Percentiles rank a stretch among this genome's conserved stretches.
Conservation (phyloP, 352 stramenopile species). For the Phytopythium cucurbitacearum region DNA sequence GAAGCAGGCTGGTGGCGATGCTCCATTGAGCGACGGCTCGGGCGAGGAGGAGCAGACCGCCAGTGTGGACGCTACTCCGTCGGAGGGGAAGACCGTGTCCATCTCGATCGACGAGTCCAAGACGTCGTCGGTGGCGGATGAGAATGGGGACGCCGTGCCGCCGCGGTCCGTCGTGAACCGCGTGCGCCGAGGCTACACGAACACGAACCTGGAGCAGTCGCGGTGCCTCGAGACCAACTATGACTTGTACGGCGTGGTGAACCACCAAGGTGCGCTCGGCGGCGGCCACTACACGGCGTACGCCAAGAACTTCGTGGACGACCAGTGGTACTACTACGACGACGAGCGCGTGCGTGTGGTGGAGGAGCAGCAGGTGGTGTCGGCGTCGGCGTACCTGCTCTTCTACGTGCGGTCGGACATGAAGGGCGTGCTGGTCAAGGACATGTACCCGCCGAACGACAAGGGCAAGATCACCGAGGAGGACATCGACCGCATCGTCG, state of each 20-base stretch:
- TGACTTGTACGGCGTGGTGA: slow-evolving; percentile 86
- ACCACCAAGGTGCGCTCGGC: slow-evolving; percentile 83
- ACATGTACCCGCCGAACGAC: slow-evolving; percentile 85
- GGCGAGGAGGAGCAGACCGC: not conserved
- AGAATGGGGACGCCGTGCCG: not conserved
- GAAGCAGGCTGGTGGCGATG: slow-evolving; percentile 7
- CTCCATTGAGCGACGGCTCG: not conserved
- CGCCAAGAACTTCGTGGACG: slow-evolving; percentile 85
- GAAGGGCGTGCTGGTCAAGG: slow-evolving; percentile 72
- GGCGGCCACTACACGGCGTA: slow-evolving; percentile 88
- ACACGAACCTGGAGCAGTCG: slow-evolving; percentile 86
- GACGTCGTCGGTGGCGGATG: slow-evolving; percentile 4
- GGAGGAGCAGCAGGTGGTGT: slow-evolving; percentile 84
- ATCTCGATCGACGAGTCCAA: slow-evolving; percentile 3
- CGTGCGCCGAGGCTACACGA: slow-evolving; percentile 79
- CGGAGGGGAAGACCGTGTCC: slow-evolving; percentile 4
- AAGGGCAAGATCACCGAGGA: slow-evolving; percentile 83
- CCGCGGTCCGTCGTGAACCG: slow-evolving; percentile 43
- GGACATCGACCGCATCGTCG: slow-evolving; percentile 87
- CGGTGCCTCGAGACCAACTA: slow-evolving; percentile 86
- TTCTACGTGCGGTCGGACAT: slow-evolving; percentile 92
- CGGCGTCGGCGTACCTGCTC: slow-evolving; percentile 85
- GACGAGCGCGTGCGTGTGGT: slow-evolving; percentile 85
- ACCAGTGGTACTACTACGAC: slow-evolving; percentile 91
- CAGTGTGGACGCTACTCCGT: not conserved